Percentiles rank a stretch among this genome's conserved stretches.
phyloP scores from a whole-genome alignment of 2,329 filamentous ascomycete species.

The Ascochyta koolunga region DNA sequence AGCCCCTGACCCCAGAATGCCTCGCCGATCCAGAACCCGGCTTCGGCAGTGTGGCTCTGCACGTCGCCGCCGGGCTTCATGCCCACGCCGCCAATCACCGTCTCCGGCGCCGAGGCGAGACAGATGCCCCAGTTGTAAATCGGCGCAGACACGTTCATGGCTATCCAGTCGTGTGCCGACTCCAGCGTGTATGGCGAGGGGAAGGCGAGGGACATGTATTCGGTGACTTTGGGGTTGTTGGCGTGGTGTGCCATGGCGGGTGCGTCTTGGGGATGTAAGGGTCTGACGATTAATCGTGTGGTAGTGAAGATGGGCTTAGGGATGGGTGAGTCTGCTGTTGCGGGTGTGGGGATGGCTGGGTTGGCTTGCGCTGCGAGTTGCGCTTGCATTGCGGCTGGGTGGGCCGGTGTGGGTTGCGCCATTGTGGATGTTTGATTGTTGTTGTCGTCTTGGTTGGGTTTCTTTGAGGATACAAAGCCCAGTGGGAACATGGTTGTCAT shows the following conservation, averaged over 20 bases:
- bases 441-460: too few species aligned
- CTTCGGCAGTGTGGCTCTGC: slow-evolving; percentile 45
- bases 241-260: slow-evolving; percentile 29
- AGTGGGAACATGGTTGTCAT: background rate
- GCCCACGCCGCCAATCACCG: slow-evolving; percentile 47
- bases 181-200: slow-evolving; percentile 48
- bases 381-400: slow-evolving; percentile 20
- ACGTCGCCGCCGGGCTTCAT: slow-evolving; percentile 46
- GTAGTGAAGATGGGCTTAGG: slow-evolving; percentile 41
- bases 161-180: slow-evolving; percentile 45
- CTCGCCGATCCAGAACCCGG: slow-evolving; percentile 53
- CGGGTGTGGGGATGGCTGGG: background rate
- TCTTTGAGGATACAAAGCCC: too few species aligned
- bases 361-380: slow-evolving; percentile 7
- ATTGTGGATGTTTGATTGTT: slow-evolving; percentile 7
- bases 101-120: slow-evolving; percentile 13
- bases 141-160: slow-evolving; percentile 25
- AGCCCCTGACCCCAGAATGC: slow-evolving; percentile 45
- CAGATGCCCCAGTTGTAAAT: slow-evolving; percentile 29
- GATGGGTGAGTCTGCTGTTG: slow-evolving; percentile 17
- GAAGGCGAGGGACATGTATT: slow-evolving; percentile 48
- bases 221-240: slow-evolving; percentile 41
- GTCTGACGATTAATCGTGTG: slow-evolving; percentile 23
- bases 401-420: slow-evolving; percentile 23
- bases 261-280: slow-evolving; percentile 35